Base-by-base conservation (phyloP, 2,329 filamentous ascomycete species). In the Zasmidium citrigriseum region DNA sequence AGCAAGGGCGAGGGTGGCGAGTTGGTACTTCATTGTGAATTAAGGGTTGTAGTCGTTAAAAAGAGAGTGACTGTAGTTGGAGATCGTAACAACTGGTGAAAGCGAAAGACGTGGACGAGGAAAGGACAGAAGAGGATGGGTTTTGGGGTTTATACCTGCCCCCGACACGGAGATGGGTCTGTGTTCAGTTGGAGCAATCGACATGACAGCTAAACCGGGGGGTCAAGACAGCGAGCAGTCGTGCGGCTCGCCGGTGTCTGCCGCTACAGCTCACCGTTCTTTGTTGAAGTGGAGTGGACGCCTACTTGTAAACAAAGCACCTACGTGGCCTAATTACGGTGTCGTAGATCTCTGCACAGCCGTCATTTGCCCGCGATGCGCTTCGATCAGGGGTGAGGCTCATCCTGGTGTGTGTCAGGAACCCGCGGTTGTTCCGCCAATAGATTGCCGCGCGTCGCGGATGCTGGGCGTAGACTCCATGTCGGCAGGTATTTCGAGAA, bases 21-120 rank as follows among this genome's bases (percentile, higher is more conserved):
- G n/a, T 48, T 57, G 55, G 55, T 46, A 52, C 48, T 53, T 52
- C 55, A 57, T 57, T 34, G 24, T 57, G 55, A 49, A 44, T 24
- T 18, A 23, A 20, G 29, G 22, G 23, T 44, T 9, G 18, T 52
- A 9, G 29, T 52, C 34, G 34, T 52, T 44, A 24, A 24, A 44
- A 45, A 51, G 38, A 27, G 47, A 52, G 23, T 22, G 50, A 44
- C 23, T 34, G 50, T 52, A 44, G 21, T 52, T 41, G 50, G 46
- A 23, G 25, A 49, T 25, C 16, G 46, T 27, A 49, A 49, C 46
- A 49, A 49, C 46, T 41, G 34, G 27, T 10, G 34, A 16, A n/a
- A 27, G 27, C 46, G 46, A 27, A 49, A 23, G 50, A 52, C 50
- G 50, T 23, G 49, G 20, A n/a, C 14, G 34, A 41, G 18, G 34